Evolutionary conservation across 805 yeast species (phyloP), one percentile per base, ranked within the genome.

Genomic region (Candida endomychidarum): DNA sequence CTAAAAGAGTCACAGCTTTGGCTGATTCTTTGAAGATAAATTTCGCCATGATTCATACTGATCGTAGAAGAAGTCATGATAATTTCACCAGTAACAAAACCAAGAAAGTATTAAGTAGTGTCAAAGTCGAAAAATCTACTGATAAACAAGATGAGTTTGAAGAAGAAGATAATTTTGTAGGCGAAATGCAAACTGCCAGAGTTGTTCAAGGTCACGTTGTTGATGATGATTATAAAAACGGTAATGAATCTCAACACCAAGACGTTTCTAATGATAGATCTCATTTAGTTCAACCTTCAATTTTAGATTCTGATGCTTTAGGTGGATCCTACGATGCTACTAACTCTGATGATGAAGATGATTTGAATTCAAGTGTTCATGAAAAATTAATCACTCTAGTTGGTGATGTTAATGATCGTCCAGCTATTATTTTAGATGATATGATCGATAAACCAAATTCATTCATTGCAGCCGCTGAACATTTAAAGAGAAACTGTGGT

Each of bases 1-100:
- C 99, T 15, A 93, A 93, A 62, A 78, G 99, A 51, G 99, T 93
- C 39, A 93, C 99, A 14, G 90, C 97, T 1, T 73, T 93, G 53
- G 99, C 99, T n/a, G 99, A 95, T 67, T 81, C 95, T 26, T 74
- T 93, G 53, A 91, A 91, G 66, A 86, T 93, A 51, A 89, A 93
- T 63, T 93, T 93, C 59, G 99, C 99, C 44, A 91, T 93, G 98
- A 91, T 95, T 51, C 98, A 93, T 61, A 93, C 99, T 15, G 99
- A 93, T 67, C 80, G 98, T 58, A 83, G 97, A 65, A 81, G 99
- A 65, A 77, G 83, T 32, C 83, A 83, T 53, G 96, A 86, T 63
- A 70, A 66, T 30, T 77, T 64, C 42, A 48, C 59, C 37, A 52
- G 61, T 32, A 53, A 45, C 38, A 53, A 47, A n/a, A 55, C 77